These are phyloP conservation scores for Xylariaceae sp. DNA, from an alignment of 2,329 filamentous ascomycete genomes.

Conservation along the genomic window DNA sequence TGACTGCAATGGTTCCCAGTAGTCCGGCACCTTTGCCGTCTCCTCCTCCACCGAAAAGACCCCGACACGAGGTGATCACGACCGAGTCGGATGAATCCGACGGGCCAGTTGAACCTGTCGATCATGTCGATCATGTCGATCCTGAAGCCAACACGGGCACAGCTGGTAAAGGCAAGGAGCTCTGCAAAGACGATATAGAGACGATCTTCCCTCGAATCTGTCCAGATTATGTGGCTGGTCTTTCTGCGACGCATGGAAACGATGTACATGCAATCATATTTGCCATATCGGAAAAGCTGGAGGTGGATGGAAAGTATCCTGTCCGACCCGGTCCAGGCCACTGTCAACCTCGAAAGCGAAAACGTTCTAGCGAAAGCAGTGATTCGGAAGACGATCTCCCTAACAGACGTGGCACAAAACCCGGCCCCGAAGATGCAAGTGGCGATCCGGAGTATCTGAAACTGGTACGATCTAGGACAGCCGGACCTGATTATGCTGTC, in stretches of 20 bases:
- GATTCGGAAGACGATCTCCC: background rate
- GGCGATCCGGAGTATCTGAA: slow-evolving; percentile 10
- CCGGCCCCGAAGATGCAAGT: slow-evolving; percentile 13
- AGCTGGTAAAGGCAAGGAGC: too few species aligned
- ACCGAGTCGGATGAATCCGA: too few species aligned
- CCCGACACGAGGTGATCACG: too few species aligned
- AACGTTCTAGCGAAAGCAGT: slow-evolving; percentile 25
- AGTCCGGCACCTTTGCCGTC: too few species aligned
- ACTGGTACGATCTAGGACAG: slow-evolving; percentile 18
- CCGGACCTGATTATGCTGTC: slow-evolving; percentile 6
- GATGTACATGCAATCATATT: slow-evolving; percentile 31
- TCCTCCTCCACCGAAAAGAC: too few species aligned
- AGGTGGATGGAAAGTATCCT: slow-evolving; percentile 37
- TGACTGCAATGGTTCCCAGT: too few species aligned
- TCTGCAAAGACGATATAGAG: slow-evolving; percentile 28
- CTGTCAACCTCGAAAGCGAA: slow-evolving; percentile 44
- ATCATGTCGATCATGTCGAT: too few species aligned
- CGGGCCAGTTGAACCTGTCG: too few species aligned
- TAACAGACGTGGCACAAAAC: too few species aligned
- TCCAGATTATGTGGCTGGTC: slow-evolving; percentile 30
- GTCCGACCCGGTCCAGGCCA: slow-evolving; percentile 17
- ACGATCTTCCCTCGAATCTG: slow-evolving; percentile 44
- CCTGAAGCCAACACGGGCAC: slow-evolving; percentile 6
- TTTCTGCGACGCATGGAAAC: slow-evolving; percentile 26
- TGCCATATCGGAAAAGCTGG: slow-evolving; percentile 36